phyloP scores from a whole-genome alignment of 441 rosid species.

The Gossypium aridum region DNA sequence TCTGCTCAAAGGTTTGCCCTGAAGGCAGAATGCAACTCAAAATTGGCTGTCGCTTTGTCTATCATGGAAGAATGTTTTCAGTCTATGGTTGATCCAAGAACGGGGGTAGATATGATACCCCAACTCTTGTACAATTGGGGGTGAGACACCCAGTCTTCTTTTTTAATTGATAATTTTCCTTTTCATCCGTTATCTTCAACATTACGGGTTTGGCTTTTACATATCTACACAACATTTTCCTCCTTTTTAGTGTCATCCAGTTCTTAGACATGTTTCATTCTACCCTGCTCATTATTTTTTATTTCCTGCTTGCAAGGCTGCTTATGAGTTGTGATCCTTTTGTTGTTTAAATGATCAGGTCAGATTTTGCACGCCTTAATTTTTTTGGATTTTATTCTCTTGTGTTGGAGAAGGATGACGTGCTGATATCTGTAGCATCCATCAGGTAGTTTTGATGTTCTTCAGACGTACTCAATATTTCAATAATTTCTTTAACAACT shows the following conservation, averaged over 20 bases:
- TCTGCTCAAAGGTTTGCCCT: constrained; percentile 69
- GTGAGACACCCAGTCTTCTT: constrained; percentile 30
- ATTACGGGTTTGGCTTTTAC: background rate
- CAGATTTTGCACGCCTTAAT: constrained; percentile 77
- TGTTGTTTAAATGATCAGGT: constrained; percentile 40
- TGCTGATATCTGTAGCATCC: constrained; percentile 82
- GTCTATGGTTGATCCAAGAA: constrained; percentile 93
- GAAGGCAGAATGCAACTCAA: constrained; percentile 95
- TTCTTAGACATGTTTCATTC: background rate
- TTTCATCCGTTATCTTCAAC: constrained; percentile 1
- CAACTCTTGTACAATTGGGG: constrained; percentile 91
- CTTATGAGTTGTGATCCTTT: constrained; percentile 6
- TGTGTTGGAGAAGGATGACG: constrained; percentile 88
- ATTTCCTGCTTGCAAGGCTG: background rate
- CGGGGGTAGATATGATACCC: constrained; percentile 95
- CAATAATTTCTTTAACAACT: background rate
- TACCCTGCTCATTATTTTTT: background rate
- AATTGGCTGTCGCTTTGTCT: constrained; percentile 83
- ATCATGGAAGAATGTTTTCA: constrained; percentile 95
- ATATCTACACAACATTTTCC: background rate
- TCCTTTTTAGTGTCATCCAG: background rate
- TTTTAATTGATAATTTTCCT: background rate
- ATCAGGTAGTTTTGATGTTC: constrained; percentile 54
- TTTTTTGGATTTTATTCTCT: constrained; percentile 75
- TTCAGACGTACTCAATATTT: background rate